phyloP scores from a whole-genome alignment of 2,329 filamentous ascomycete genomes.

The Colletotrichum agaves region DNA sequence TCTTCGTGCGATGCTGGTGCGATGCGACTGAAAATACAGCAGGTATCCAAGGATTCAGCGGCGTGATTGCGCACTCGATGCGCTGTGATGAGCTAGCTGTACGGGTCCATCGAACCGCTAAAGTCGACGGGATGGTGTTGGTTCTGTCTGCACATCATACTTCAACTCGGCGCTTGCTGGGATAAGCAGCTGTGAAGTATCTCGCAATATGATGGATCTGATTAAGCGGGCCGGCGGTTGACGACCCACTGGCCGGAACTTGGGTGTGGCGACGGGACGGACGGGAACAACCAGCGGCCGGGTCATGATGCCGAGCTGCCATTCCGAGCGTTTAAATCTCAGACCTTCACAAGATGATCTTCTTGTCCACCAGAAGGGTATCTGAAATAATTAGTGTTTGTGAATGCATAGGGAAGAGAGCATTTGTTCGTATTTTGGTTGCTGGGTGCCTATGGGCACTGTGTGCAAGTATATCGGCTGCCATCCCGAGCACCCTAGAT shows the following conservation, averaged over 20 bases:
- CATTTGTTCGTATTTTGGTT: no score
- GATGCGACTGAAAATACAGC: slow-evolving; percentile 20
- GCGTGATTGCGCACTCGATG: not conserved
- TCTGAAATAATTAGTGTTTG: no score
- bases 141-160: not conserved
- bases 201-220: slow-evolving; percentile 17
- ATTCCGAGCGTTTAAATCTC: no score
- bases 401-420: no score
- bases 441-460: no score
- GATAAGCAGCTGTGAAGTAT: no score
- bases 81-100: not conserved
- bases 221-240: slow-evolving; percentile 8
- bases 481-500: no score
- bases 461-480: no score
- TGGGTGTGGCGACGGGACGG: not conserved
- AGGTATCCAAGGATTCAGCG: not conserved
- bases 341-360: no score
- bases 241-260: not conserved
- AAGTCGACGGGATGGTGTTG: slow-evolving; percentile 13
- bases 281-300: slow-evolving; percentile 12
- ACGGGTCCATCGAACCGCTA: not conserved
- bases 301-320: not conserved
- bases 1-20: slow-evolving; percentile 34
- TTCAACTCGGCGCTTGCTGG: slow-evolving; percentile 25
- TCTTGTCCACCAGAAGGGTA: no score